Base-by-base conservation (phyloP, 208 protist genomes). In the Leishmania amazonensis region DNA sequence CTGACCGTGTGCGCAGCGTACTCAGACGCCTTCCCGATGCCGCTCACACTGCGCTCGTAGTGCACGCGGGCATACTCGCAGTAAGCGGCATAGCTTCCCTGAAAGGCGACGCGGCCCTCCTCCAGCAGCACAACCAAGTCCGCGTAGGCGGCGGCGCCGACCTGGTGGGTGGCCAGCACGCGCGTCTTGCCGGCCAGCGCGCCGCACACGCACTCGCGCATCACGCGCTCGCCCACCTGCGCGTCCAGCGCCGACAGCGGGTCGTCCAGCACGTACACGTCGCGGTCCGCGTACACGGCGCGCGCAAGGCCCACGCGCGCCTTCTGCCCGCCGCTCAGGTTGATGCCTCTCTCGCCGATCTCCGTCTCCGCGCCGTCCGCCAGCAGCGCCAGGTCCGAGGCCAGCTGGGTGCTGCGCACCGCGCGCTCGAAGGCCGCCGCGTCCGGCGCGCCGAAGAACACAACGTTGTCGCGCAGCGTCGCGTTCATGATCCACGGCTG, bases 81-180 rank as follows among this genome's bases (percentile, higher is more conserved):
- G 45, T 38, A 74, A 19, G 38, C 70, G 19, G 38, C 70, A 19
- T 83, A 85, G 58, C 57, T 74, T 40, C 89, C 89, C 60, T 75
- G 47, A 79, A 91, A 92, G 35, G 62, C 76, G 64, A 98, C 90
- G 7, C 74, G 47, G 57, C 94, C 91, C 19, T 85, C 75, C 72
- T 70, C 73, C 74, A 99, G 70, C 0, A 98, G 87, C 64, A 74
- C 70, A 21, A 99, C 87, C 62, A 99, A 80, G 83, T 99, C 96
- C 0, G 89, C 91, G 13, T 92, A 40, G 1, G 77, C 70, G 8
- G 98, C 53, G 28, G 93, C 96, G 81, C 98, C 94, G 49, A 98
- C 57, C 81, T 98, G 93, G 90, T 99, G 97, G 24, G 97, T 99
- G 21, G 98, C 95, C 0, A 99, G 85, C 8, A 99, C 76, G 31